Base-by-base conservation (phyloP, 1,139 yeast genomes). In the Candida tunisiensis region DNA sequence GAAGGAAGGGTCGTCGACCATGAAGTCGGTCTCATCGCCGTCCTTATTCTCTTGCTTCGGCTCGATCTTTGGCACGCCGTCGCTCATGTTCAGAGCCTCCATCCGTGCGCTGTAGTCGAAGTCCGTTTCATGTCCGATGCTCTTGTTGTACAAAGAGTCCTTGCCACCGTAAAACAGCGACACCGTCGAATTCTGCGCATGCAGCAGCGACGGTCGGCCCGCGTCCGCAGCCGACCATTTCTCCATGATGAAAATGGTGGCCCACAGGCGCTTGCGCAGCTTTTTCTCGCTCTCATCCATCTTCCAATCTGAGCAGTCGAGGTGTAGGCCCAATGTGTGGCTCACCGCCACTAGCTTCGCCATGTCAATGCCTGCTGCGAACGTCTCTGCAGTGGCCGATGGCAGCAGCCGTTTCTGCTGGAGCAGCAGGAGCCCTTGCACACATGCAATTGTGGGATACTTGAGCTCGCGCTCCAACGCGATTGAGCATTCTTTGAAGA, bases 371-470 rank as follows among this genome's bases (percentile, higher is more conserved):
- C 47, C 38, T n/a, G 39, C 32, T 2, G 44, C 37, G 24, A 45
- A 43, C 4, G 47, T 44, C 24, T 50, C 49, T 2, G 53, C 45
- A n/a, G 46, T 42, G 14, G 48, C 52, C 23, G 47, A 53, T 10
- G 51, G 38, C 9, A 43, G 36, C 14, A 50, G 38, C 11, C 55
- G 41, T 26, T 41, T 40, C 33, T 52, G 57, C 11, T 46, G 32
- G 15, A 47, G 51, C 11, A 53, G 43, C 19, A 56, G 45, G 27
- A 57, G 47, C 23, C 59, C 60, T 24, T 62, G 60, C 50, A 56
- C 53, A 13, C 69, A 54, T 24, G 55, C 53, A 21, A 62, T 41
- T 26, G 59, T 55, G 14, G 66, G 57, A 21, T 46, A 47, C 19
- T 39, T 35, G 18, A 47, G 31, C 21, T 52, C 55, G 8, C 53